Evolutionary conservation across 2,329 filamentous ascomycete genomes (phyloP).

Genomic region (Neofusicoccum umdonicola): DNA sequence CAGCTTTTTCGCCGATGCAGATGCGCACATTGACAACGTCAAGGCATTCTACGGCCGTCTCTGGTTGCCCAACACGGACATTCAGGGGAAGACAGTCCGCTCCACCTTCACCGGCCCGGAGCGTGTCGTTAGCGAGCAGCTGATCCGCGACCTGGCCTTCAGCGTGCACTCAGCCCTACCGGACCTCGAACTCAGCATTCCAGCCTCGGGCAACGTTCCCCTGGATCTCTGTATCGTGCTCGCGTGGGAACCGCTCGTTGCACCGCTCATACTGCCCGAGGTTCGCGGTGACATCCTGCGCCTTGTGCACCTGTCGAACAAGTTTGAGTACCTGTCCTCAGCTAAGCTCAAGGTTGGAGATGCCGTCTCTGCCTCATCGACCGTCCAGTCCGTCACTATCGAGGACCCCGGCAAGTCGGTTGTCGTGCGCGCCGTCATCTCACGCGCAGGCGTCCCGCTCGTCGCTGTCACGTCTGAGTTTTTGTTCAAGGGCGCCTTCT

Average conservation of each 20-base stretch:
- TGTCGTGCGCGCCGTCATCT: conserved; percentile 21
- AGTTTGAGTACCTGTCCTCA: conserved; percentile 18
- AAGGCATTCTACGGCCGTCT: background rate
- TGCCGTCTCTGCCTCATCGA: conserved; percentile 14
- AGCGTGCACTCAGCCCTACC: too few relatives aligned
- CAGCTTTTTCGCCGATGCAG: background rate
- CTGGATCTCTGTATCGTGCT: conserved; percentile 39
- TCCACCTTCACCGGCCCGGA: background rate
- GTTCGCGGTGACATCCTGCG: conserved; percentile 20
- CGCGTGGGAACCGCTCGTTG: conserved; percentile 32
- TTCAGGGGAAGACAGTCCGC: background rate
- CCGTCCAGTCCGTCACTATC: conserved; percentile 18
- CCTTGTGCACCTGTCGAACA: conserved; percentile 24
- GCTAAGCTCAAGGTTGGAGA: conserved; percentile 20
- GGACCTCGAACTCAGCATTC: too few relatives aligned
- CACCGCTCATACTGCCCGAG: conserved; percentile 13
- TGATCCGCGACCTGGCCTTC: background rate
- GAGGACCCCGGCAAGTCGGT: conserved; percentile 20
- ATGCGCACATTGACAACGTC: background rate
- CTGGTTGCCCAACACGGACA: background rate
- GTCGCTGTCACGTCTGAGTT: conserved; percentile 23
- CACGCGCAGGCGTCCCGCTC: conserved; percentile 18
- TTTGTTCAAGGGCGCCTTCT: conserved; percentile 21
- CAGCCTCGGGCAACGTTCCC: background rate
- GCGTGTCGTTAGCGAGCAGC: background rate